These are phyloP conservation scores for Aspergillus carbonarius DNA, from an alignment of 2,329 filamentous ascomycete species.

Conservation along the genomic window DNA sequence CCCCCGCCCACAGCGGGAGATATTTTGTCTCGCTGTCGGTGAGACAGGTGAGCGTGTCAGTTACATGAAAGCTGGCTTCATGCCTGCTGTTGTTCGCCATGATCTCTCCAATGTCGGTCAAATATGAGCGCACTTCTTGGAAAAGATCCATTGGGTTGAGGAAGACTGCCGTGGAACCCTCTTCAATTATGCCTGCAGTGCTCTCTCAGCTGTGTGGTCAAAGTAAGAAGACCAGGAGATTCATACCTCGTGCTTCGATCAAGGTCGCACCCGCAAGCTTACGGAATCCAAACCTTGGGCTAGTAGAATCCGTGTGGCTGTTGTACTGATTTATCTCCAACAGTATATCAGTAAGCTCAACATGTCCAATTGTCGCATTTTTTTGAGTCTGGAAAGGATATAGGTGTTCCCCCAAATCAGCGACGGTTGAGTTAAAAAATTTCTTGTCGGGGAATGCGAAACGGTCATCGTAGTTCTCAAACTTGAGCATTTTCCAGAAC, in stretches of 20 bases:
- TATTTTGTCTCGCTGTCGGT: conserved; percentile 60
- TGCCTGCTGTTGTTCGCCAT: conserved; percentile 19
- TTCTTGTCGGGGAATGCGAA: neutral
- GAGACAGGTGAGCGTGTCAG: conserved; percentile 53
- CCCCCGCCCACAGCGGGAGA: conserved; percentile 66
- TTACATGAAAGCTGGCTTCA: conserved; percentile 21
- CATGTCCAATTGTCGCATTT: conserved; percentile 7
- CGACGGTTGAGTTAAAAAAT: conserved; percentile 4
- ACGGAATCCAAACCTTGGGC: neutral
- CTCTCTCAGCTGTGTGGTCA: neutral
- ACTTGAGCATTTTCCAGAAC: conserved; percentile 17
- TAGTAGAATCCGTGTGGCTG: neutral
- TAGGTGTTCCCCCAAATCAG: conserved; percentile 11
- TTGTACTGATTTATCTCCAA: neutral
- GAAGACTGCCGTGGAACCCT: no score
- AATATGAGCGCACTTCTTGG: conserved; percentile 15
- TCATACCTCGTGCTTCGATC: neutral
- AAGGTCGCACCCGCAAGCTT: no score
- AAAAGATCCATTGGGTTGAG: conserved; percentile 22
- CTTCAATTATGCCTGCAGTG: neutral
- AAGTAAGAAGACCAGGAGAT: neutral
- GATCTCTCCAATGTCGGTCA: conserved; percentile 15
- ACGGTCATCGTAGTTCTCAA: neutral
- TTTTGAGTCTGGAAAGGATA: conserved; percentile 9
- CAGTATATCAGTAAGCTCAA: neutral